phyloP scores from a whole-genome alignment of 768 basidiomycete species.

The Leccinum imitatum region DNA sequence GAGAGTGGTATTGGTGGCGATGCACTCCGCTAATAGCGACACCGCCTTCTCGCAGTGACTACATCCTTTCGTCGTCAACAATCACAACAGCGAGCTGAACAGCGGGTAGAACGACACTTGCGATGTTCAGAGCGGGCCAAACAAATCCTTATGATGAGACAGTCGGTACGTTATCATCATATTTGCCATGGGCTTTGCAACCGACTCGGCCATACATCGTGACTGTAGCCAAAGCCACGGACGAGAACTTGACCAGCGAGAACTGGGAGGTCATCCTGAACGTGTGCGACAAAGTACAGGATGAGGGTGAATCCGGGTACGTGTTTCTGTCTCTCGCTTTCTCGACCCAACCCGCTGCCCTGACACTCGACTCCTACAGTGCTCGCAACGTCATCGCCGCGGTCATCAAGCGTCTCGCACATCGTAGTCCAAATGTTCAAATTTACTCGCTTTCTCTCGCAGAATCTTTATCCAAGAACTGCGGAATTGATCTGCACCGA shows the following conservation, averaged over 20 bases:
- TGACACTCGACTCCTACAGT: conserved; percentile 43
- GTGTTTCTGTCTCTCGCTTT: background rate
- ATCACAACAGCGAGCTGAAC: conserved; percentile 18
- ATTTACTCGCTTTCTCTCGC: conserved; percentile 86
- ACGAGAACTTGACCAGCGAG: conserved; percentile 92
- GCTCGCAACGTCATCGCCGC: conserved; percentile 85
- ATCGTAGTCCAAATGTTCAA: conserved; percentile 96
- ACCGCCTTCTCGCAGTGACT: conserved; percentile 33
- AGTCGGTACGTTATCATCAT: conserved; percentile 61
- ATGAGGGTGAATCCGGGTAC: conserved; percentile 86
- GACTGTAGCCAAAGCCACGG: conserved; percentile 87
- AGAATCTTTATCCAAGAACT: conserved; percentile 92
- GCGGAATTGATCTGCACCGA: conserved; percentile 72
- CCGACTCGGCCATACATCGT: conserved; percentile 1
- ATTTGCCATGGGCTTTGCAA: conserved; percentile 3
- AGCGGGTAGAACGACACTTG: conserved; percentile 2
- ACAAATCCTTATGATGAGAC: conserved; percentile 87
- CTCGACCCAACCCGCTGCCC: conserved; percentile 7
- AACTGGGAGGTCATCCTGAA: conserved; percentile 96
- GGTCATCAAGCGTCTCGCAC: conserved; percentile 84
- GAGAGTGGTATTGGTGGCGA: conserved; percentile 1
- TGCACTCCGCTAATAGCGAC: conserved; percentile 19
- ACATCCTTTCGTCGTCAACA: conserved; percentile 9
- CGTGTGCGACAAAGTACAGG: conserved; percentile 93
- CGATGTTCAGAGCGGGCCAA: conserved; percentile 71